phyloP scores from a whole-genome alignment of 2,329 filamentous ascomycete species.

The Penicillium sp. region DNA sequence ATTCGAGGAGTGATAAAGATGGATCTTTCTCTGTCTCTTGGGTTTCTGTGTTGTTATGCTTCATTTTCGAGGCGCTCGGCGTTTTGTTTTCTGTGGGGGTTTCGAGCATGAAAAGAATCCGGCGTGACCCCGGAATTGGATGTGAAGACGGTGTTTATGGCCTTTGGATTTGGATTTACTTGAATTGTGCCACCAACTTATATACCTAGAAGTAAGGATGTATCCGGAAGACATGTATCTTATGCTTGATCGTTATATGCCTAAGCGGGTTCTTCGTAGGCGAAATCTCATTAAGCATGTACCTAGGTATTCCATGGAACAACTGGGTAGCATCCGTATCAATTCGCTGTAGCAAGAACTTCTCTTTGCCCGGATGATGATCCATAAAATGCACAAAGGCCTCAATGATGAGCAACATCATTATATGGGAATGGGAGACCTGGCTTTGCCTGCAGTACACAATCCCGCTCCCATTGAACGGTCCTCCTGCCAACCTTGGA shows the following conservation, averaged over 20 bases:
- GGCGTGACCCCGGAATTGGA: not conserved
- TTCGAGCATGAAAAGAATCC: not conserved
- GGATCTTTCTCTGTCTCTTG: slow-evolving; percentile 1
- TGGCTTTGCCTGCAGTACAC: no score
- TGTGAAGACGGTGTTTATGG: not conserved
- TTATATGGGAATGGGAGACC: no score
- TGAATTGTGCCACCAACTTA: not conserved
- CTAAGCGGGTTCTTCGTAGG: no score
- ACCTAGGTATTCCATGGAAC: not conserved
- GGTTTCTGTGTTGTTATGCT: not conserved
- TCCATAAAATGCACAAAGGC: slow-evolving; percentile 1
- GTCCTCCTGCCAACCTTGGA: no score
- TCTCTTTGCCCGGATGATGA: not conserved
- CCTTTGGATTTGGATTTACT: not conserved
- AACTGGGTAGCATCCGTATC: slow-evolving; percentile 1
- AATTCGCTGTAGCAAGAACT: not conserved
- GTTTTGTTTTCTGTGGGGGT: slow-evolving; percentile 2
- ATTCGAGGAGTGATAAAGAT: slow-evolving; percentile 34
- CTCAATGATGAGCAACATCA: not conserved
- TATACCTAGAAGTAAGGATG: not conserved
- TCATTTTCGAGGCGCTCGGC: slow-evolving; percentile 21
- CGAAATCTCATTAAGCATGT: not conserved
- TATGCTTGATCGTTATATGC: not conserved
- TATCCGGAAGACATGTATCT: not conserved
- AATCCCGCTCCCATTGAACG: no score